Percentiles rank a stretch among this genome's conserved stretches.
phyloP scores from a whole-genome alignment of 768 basidiomycete genomes.

The Gelatoporia subvermispora region DNA sequence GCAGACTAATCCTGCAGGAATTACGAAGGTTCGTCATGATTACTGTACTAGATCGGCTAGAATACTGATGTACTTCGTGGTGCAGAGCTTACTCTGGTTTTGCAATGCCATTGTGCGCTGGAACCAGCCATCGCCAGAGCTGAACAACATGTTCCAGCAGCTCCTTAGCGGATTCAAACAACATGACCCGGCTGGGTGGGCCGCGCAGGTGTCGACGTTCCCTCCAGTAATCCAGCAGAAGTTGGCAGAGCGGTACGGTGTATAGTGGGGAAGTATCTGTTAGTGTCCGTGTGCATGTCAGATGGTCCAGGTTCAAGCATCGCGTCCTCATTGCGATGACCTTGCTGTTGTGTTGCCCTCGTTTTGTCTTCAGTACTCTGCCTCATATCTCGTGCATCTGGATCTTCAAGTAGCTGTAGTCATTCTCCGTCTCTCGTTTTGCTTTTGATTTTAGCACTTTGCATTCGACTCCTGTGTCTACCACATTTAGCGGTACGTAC shows the following conservation, averaged over 20 bases:
- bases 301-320: not conserved
- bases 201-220: constrained; percentile 73
- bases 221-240: constrained; percentile 88
- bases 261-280: constrained; percentile 27
- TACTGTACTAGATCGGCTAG: not conserved
- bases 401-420: constrained; percentile 14
- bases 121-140: constrained; percentile 86
- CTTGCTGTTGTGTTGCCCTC: not conserved
- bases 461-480: not conserved
- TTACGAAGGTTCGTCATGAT: constrained; percentile 69
- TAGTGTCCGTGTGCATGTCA: not conserved
- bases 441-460: constrained; percentile 4
- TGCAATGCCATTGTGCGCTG: constrained; percentile 96
- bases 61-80: constrained; percentile 24
- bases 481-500: not conserved
- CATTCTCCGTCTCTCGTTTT: constrained; percentile 8
- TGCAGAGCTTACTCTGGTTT: constrained; percentile 91
- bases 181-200: constrained; percentile 84
- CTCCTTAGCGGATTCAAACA: constrained; percentile 87
- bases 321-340: not conserved
- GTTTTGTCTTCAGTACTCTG: not conserved
- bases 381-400: constrained; percentile 9
- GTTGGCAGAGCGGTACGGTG: constrained; percentile 80
- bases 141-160: constrained; percentile 92
- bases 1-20: constrained; percentile 89